Conservation (phyloP, 345 rosid species). For the Bruguiera gymnorhiza region DNA sequence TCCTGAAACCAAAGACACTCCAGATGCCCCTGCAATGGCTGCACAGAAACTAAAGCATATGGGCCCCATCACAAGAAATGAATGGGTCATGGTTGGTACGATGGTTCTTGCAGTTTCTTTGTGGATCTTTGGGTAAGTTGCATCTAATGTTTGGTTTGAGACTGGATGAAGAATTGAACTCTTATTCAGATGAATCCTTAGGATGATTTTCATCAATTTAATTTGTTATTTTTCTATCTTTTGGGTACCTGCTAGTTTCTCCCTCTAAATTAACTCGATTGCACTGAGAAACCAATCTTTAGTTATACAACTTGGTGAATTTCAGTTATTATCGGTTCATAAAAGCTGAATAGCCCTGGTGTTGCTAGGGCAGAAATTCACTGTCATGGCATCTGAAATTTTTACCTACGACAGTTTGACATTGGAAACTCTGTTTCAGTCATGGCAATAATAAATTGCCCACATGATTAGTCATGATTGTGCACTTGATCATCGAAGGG, state of each 20-base stretch:
- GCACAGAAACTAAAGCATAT: constrained; percentile 63
- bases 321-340: not conserved
- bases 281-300: not conserved
- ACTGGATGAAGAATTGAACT: not conserved
- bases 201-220: not conserved
- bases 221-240: not conserved
- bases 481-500: too few relatives aligned
- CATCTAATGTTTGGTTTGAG: not conserved
- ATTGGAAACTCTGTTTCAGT: not conserved
- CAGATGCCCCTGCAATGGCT: constrained; percentile 93
- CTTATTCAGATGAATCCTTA: not conserved
- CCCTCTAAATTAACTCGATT: too few relatives aligned
- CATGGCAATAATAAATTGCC: not conserved
- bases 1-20: constrained; percentile 93
- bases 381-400: not conserved
- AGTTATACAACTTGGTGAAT: not conserved
- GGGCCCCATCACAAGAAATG: constrained; percentile 84
- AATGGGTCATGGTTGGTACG: constrained; percentile 88
- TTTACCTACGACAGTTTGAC: not conserved
- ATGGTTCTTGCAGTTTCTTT: constrained; percentile 92
- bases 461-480: too few relatives aligned
- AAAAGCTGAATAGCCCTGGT: not conserved
- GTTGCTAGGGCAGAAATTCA: not conserved
- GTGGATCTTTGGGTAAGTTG: constrained; percentile 83
- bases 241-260: too few relatives aligned